Evolutionary conservation across 2,329 filamentous ascomycete species (phyloP), one percentile per base, ranked within the genome.

Genomic region (Taxawa tesnikishii): DNA sequence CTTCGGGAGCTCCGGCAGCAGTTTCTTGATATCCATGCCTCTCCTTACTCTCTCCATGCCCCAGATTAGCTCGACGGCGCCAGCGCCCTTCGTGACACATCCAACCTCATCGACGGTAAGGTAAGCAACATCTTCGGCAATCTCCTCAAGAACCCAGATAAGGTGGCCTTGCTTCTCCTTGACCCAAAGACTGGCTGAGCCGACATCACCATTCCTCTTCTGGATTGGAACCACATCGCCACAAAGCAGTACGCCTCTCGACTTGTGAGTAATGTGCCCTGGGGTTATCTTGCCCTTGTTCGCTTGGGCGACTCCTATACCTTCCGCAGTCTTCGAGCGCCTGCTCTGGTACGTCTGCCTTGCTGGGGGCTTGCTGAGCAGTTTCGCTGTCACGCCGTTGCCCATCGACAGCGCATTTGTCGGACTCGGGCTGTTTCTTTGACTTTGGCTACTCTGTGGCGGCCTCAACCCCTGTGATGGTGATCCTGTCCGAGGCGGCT

Each of bases 161-260:
- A 98, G 60, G 7, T 88, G 87, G 32, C 84, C 77, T 29, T 79
- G 74, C 58, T 98, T 98, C 56, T 98, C 90, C 62, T 98, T 98
- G 3, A 98, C 90, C 90, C 90, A 98, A 24, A 98, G 63, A 56
- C 87, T 96, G 23, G 90, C 90, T 36, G 90, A 87, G 2, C 90
- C 90, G 4, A 79, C 88, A 8, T 79, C 73, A 4, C 90, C 90
- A 48, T 98, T 94, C 38, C 90, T 75, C 58, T 96, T 98, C 53
- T 87, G 82, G 38, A 98, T 98, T 0, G 90, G 90, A 12, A 98
- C 84, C n/a, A 98, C 88, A 53, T 98, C 90, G 26, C 90, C 90
- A 45, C 90, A 98, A 1, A 98, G 68, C 32, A 98, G 58, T 15
- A 98, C 90, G 3, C 88, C 88, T 45, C 85, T 71, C 15, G 84